Percentiles rank a stretch among this genome's conserved stretches.
phyloP scores from a whole-genome alignment of 345 rosid species.

The Carallia brachiata region DNA sequence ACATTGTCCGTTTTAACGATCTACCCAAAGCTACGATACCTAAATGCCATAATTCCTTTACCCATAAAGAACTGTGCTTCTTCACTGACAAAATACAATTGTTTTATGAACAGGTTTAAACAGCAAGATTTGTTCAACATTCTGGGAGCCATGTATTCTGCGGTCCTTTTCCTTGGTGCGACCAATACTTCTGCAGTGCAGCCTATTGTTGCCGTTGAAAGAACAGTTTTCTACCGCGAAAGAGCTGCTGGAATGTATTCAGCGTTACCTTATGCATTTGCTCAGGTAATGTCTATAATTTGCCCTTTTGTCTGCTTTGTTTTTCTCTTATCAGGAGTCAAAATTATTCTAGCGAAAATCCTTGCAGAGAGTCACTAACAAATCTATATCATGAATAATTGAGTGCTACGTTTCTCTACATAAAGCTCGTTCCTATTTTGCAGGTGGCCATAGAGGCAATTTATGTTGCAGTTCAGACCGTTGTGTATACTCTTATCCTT shows the following conservation, averaged over 20 bases:
- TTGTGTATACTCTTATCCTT: conserved; percentile 49
- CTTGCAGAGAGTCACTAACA: neutral
- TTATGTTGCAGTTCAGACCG: conserved; percentile 54
- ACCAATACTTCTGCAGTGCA: conserved; percentile 22
- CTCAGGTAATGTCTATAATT: conserved; percentile 18
- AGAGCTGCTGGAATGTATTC: conserved; percentile 39
- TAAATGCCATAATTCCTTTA: neutral
- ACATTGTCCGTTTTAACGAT: too few species aligned
- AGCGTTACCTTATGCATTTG: conserved; percentile 27
- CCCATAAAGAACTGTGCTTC: neutral
- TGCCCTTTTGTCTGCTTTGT: neutral
- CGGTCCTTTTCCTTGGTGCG: conserved; percentile 30
- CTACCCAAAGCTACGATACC: too few species aligned
- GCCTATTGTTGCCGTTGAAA: conserved; percentile 26
- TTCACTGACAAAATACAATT: neutral
- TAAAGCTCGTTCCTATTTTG: conserved; percentile 3
- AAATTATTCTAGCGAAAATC: too few species aligned
- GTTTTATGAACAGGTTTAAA: conserved; percentile 10
- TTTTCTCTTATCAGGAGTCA: neutral
- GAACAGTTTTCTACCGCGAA: conserved; percentile 33
- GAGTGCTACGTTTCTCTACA: neutral
- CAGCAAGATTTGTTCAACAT: conserved; percentile 27
- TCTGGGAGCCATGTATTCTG: conserved; percentile 30
- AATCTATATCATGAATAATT: neutral
- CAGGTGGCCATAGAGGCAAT: conserved; percentile 70